phyloP scores from a whole-genome alignment of 2,329 filamentous ascomycete species.

The Fusarium hainanense region DNA sequence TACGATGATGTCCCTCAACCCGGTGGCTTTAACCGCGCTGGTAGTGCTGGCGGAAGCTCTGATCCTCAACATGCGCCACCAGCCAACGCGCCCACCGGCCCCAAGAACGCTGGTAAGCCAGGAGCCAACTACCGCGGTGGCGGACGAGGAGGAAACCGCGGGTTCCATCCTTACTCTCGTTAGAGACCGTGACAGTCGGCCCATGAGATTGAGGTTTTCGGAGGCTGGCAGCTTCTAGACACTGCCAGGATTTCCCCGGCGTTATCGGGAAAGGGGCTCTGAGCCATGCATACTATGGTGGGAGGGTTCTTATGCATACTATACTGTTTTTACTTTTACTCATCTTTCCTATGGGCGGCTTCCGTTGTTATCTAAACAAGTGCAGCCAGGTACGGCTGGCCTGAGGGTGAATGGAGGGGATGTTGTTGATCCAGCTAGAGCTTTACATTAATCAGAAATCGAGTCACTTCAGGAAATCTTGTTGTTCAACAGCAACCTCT shows the following conservation, averaged over 20 bases:
- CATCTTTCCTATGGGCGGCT: slow-evolving; percentile 12
- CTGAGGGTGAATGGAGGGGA: background rate
- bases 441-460: slow-evolving; percentile 29
- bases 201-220: background rate
- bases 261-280: slow-evolving; percentile 3
- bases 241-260: slow-evolving; percentile 9
- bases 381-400: slow-evolving; percentile 20
- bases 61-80: slow-evolving; percentile 61
- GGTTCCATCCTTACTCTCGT: slow-evolving; percentile 80
- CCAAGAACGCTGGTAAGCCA: slow-evolving; percentile 92
- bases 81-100: slow-evolving; percentile 83
- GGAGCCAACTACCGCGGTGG: slow-evolving; percentile 95
- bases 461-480: slow-evolving; percentile 1
- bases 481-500: background rate
- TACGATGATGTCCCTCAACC: slow-evolving; percentile 95
- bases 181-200: slow-evolving; percentile 30
- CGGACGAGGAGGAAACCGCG: slow-evolving; percentile 78
- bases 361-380: slow-evolving; percentile 12
- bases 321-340: slow-evolving; percentile 14
- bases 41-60: slow-evolving; percentile 56
- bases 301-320: slow-evolving; percentile 3
- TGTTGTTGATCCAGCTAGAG: slow-evolving; percentile 10
- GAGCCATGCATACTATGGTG: slow-evolving; percentile 22
- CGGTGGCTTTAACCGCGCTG: slow-evolving; percentile 56
- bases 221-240: background rate